Evolutionary conservation across 1,139 yeast genomes (phyloP).

Genomic region (Diutina neorugosa): DNA sequence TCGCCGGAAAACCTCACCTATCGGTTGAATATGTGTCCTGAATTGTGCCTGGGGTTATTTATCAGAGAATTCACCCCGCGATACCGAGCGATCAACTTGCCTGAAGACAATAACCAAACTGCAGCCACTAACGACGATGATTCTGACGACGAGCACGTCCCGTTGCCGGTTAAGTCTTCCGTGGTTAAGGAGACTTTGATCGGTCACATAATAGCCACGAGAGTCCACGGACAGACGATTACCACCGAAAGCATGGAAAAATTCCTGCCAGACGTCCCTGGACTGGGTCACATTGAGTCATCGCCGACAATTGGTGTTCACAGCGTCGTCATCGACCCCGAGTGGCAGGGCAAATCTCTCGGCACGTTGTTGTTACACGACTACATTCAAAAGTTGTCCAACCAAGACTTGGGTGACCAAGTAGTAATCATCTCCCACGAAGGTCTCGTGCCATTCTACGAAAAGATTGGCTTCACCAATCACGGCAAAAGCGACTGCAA

Average conservation of each 20-base stretch:
- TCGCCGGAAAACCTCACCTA: slow-evolving; percentile 51
- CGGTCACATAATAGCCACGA: slow-evolving; percentile 81
- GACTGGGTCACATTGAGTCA: slow-evolving; percentile 65
- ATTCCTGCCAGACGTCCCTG: slow-evolving; percentile 25
- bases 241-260: slow-evolving; percentile 59
- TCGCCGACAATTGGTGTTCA: slow-evolving; percentile 75
- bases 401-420: slow-evolving; percentile 75
- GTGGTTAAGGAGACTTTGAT: slow-evolving; percentile 55
- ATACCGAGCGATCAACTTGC: slow-evolving; percentile 33
- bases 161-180: slow-evolving; percentile 39
- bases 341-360: slow-evolving; percentile 68
- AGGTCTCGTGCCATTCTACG: slow-evolving; percentile 61
- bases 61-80: slow-evolving; percentile 48
- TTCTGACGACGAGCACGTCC: slow-evolving; percentile 21
- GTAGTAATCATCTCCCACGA: slow-evolving; percentile 67
- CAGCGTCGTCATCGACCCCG: slow-evolving; percentile 66
- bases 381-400: slow-evolving; percentile 79
- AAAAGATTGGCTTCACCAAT: slow-evolving; percentile 63
- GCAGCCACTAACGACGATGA: slow-evolving; percentile 11
- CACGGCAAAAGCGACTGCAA: slow-evolving; percentile 49
- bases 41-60: slow-evolving; percentile 79
- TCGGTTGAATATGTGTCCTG: slow-evolving; percentile 76
- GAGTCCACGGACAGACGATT: slow-evolving; percentile 39
- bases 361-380: slow-evolving; percentile 80
- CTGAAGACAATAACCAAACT: slow-evolving; percentile 14